Evolutionary conservation across 2,329 filamentous ascomycete species (phyloP).

Genomic region (Aspergillus pseudoglaucus): DNA sequence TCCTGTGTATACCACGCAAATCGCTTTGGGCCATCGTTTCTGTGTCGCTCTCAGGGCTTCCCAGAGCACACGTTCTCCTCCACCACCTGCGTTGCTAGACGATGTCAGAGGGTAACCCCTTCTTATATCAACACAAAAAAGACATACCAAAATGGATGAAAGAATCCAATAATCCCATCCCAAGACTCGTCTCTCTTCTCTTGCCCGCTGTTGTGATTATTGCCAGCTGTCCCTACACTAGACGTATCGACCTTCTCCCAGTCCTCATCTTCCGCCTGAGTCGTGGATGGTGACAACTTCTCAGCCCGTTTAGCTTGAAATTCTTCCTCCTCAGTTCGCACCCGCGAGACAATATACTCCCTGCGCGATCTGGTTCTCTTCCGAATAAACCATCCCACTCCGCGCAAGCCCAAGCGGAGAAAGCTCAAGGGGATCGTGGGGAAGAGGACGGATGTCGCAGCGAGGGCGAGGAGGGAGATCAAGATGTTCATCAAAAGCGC

Average conservation of each 20-base stretch:
- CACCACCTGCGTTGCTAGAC: slow-evolving; percentile 82
- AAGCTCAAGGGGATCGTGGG: slow-evolving; percentile 28
- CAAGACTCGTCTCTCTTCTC: slow-evolving; percentile 53
- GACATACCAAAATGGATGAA: slow-evolving; percentile 88
- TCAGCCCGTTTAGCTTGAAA: slow-evolving; percentile 15
- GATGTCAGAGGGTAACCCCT: background rate
- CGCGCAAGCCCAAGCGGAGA: slow-evolving; percentile 31
- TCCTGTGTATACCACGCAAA: slow-evolving; percentile 90
- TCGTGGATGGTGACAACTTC: slow-evolving; percentile 19
- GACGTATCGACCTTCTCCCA: slow-evolving; percentile 63
- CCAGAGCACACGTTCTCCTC: slow-evolving; percentile 93
- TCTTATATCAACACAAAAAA: background rate
- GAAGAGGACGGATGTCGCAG: slow-evolving; percentile 27
- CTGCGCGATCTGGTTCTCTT: slow-evolving; percentile 59
- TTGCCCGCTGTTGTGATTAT: slow-evolving; percentile 19
- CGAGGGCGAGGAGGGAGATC: slow-evolving; percentile 26
- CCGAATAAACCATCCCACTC: slow-evolving; percentile 55
- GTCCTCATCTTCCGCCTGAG: slow-evolving; percentile 50
- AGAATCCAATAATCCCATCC: slow-evolving; percentile 87
- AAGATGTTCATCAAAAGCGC: slow-evolving; percentile 27
- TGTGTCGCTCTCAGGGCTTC: slow-evolving; percentile 90
- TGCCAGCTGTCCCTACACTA: slow-evolving; percentile 38
- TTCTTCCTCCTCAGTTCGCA: slow-evolving; percentile 41
- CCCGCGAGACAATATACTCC: slow-evolving; percentile 45
- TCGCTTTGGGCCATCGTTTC: slow-evolving; percentile 76